Conservation (phyloP, 768 basidiomycete genomes). For the Leccinum subtestaceum region DNA sequence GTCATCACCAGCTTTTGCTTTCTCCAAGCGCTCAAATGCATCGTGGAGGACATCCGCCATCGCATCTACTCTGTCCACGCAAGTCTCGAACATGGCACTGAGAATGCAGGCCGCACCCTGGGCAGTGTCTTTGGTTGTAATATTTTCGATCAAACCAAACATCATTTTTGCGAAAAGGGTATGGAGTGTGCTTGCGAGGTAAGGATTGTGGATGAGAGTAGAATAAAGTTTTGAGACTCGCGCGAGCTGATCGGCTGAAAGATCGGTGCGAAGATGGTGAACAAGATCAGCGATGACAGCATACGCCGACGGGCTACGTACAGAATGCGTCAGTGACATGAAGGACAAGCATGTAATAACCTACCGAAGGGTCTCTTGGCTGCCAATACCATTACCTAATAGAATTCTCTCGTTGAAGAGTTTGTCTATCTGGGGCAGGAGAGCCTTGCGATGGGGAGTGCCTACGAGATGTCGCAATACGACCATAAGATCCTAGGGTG, state of each 20-base stretch:
- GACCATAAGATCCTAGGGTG: conserved; percentile 78
- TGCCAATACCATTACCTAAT: conserved; percentile 79
- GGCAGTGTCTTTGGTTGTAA: conserved; percentile 70
- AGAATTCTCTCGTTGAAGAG: conserved; percentile 89
- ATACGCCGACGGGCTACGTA: conserved; percentile 74
- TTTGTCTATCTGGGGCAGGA: conserved; percentile 82
- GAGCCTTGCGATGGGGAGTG: conserved; percentile 71
- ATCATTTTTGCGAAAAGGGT: conserved; percentile 92
- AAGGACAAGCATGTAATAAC: conserved; percentile 12
- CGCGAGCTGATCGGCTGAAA: conserved; percentile 71
- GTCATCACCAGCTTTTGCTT: conserved; percentile 38
- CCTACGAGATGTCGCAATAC: conserved; percentile 88
- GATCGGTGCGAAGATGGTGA: conserved; percentile 84
- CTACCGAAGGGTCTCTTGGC: conserved; percentile 81
- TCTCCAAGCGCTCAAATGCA: conserved; percentile 48
- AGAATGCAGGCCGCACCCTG: conserved; percentile 70
- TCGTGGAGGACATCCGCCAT: conserved; percentile 59
- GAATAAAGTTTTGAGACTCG: conserved; percentile 83
- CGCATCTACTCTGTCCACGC: conserved; percentile 80
- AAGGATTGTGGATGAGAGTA: conserved; percentile 84
- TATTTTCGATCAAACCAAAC: conserved; percentile 82
- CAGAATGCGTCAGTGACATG: conserved; percentile 5
- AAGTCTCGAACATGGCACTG: conserved; percentile 73
- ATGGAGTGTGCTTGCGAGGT: conserved; percentile 76
- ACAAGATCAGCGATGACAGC: conserved; percentile 90